phyloP scores from a whole-genome alignment of 108 stramenopile genomes.

The Skeletonema costatum region DNA sequence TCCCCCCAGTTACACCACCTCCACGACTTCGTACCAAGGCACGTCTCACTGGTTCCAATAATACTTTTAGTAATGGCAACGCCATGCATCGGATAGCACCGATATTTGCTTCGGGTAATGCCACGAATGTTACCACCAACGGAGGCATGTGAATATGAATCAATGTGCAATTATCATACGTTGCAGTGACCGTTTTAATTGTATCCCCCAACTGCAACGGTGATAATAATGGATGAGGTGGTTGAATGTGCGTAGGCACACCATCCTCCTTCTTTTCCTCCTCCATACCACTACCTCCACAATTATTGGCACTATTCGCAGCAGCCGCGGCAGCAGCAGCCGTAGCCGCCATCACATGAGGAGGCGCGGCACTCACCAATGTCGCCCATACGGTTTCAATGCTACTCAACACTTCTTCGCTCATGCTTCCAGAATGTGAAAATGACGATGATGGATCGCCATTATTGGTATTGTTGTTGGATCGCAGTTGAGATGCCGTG shows the following conservation, averaged over 20 bases:
- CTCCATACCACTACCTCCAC: not conserved
- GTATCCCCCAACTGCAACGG: slow-evolving; percentile 29
- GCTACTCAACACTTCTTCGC: slow-evolving; percentile 42
- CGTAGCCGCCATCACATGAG: slow-evolving; percentile 43
- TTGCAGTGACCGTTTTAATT: slow-evolving; percentile 28
- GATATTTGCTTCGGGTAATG: slow-evolving; percentile 37
- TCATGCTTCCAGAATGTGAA: slow-evolving; percentile 23
- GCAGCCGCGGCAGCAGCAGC: not conserved
- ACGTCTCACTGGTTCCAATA: slow-evolving; percentile 41
- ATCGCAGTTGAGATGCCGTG: slow-evolving; percentile 7
- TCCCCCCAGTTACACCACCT: not conserved
- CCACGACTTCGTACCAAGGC: slow-evolving; percentile 33
- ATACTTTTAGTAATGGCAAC: slow-evolving; percentile 23
- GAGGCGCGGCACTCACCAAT: slow-evolving; percentile 39
- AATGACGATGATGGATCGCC: not conserved
- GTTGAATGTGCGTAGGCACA: slow-evolving; percentile 13
- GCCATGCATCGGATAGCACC: slow-evolving; percentile 30
- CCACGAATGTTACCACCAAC: slow-evolving; percentile 46
- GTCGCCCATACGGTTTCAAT: slow-evolving; percentile 55
- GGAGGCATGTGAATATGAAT: slow-evolving; percentile 49
- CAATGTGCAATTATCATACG: slow-evolving; percentile 44
- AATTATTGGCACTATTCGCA: not conserved
- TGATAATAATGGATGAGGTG: slow-evolving; percentile 45
- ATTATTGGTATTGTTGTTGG: not conserved
- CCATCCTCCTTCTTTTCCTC: not conserved